phyloP scores from a whole-genome alignment of 345 rosid species.

The Linum trigynum region DNA sequence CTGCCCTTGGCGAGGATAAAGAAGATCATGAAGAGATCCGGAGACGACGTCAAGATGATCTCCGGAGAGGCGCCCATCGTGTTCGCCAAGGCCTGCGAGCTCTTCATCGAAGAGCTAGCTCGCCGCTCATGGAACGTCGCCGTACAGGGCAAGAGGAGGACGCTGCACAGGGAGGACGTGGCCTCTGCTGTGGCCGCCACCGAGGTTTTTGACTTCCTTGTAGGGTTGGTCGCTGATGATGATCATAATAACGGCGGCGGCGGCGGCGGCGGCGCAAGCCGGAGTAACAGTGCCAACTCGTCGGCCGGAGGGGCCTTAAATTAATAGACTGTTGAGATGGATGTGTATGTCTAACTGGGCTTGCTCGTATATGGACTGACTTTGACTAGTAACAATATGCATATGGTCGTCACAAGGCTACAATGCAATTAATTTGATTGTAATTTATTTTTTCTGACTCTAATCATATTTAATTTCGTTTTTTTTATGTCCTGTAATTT shows the following conservation, averaged over 20 bases:
- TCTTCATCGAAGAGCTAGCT: conserved; percentile 51
- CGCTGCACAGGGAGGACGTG: conserved; percentile 52
- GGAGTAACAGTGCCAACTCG: not conserved
- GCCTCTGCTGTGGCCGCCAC: conserved; percentile 46
- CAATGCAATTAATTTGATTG: too few species aligned
- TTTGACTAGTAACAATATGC: too few species aligned
- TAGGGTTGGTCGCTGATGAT: conserved; percentile 8
- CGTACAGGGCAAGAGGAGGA: conserved; percentile 47
- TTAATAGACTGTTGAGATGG: too few species aligned
- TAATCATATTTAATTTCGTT: too few species aligned
- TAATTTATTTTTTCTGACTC: too few species aligned
- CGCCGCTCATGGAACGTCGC: conserved; percentile 49
- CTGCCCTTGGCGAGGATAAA: conserved; percentile 60
- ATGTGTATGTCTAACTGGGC: too few species aligned
- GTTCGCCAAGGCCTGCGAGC: conserved; percentile 55
- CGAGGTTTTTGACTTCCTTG: conserved; percentile 51
- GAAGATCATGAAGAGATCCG: conserved; percentile 66
- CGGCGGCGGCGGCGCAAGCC: not conserved
- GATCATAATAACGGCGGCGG: not conserved
- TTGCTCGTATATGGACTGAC: too few species aligned
- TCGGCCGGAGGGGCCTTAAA: not conserved
- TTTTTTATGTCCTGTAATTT: too few species aligned
- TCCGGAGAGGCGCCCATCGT: conserved; percentile 58
- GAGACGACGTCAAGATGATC: conserved; percentile 57
- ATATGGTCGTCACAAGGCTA: too few species aligned